Evolutionary conservation across 2,329 filamentous ascomycete species (phyloP).

Genomic region (Phyllosticta ampelicida): DNA sequence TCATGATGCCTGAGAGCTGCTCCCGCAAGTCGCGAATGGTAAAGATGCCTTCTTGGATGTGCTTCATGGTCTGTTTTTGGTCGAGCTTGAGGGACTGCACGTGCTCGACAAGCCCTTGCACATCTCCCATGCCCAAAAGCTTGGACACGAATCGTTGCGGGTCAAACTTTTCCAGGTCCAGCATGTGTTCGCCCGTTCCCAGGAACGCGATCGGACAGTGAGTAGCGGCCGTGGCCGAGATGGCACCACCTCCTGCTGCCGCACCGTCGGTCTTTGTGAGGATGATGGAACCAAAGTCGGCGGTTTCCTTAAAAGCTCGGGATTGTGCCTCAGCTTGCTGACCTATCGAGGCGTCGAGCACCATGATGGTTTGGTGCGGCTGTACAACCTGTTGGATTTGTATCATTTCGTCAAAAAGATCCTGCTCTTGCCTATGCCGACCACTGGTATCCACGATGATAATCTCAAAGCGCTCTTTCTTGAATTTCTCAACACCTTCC

Average conservation of each 20-base stretch:
- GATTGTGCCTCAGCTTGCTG: constrained; percentile 92
- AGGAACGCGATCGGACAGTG: constrained; percentile 97
- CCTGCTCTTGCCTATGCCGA: constrained; percentile 86
- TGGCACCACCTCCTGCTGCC: constrained; percentile 89
- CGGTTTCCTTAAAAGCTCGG: constrained; percentile 92
- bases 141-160: constrained; percentile 91
- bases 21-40: constrained; percentile 89
- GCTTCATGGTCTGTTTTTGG: constrained; percentile 98
- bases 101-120: constrained; percentile 89
- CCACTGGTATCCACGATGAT: constrained; percentile 98
- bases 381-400: constrained; percentile 87
- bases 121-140: constrained; percentile 92
- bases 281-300: constrained; percentile 95
- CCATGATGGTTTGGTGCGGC: constrained; percentile 97
- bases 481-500: constrained; percentile 98
- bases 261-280: constrained; percentile 98
- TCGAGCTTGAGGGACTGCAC: constrained; percentile 92
- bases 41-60: constrained; percentile 94
- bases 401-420: constrained; percentile 94
- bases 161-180: constrained; percentile 86
- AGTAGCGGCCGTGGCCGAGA: constrained; percentile 92
- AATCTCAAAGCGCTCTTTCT: constrained; percentile 95
- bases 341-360: constrained; percentile 90
- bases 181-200: constrained; percentile 93
- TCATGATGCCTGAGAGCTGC: constrained; percentile 97